Evolutionary conservation across 257 asterid genomes (phyloP), one percentile per base, ranked within the genome.

Genomic region (Nicotiana otophora): DNA sequence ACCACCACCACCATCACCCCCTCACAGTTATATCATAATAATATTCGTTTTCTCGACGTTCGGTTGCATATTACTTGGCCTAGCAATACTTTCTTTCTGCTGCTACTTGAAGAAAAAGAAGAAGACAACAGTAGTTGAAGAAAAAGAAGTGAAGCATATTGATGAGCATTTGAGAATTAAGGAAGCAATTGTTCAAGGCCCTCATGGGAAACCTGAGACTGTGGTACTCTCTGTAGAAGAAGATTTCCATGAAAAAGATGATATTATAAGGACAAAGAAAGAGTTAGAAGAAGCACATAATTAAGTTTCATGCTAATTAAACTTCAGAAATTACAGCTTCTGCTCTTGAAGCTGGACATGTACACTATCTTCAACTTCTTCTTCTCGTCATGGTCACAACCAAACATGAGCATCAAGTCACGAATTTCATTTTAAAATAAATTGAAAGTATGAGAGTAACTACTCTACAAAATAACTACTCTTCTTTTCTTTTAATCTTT

Each of bases 91-190:
- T 31, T 76, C 87, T 19, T 81, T 84, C 3, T 80, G 79, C 23
- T 84, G 86, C 64, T 86, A 83, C 77, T 88, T 82, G 84, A 88
- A 85, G 72, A 88, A 68, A 79, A 88, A 83, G 69, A 82, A 84
- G 77, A 83, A 77, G 55, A 81, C 17, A 78, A 20, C 5, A 36
- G 4, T 61, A 31, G 81, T 68, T 4, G 82, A 83, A 64, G 69
- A 57, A 31, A 82, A 81, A 17, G 77, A 84, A 51, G 65, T 77
- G 66, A 53, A 84, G 9, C 72, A 84, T 70, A 60, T 88, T 42
- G 88, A 86, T 31, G 87, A 88, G 20, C 90, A 86, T 70, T 63
- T 84, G 80, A 88, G 66, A 83, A 34, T 88, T 7, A 63, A 86
- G 78, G 86, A 88, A 79, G 86, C 85, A 26, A 82, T 86, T 20